A percentile compares a stretch with the other conserved stretches of the same genome.
phyloP scores from a whole-genome alignment of 78 protist genomes.

The Speleostelium caveatum region DNA sequence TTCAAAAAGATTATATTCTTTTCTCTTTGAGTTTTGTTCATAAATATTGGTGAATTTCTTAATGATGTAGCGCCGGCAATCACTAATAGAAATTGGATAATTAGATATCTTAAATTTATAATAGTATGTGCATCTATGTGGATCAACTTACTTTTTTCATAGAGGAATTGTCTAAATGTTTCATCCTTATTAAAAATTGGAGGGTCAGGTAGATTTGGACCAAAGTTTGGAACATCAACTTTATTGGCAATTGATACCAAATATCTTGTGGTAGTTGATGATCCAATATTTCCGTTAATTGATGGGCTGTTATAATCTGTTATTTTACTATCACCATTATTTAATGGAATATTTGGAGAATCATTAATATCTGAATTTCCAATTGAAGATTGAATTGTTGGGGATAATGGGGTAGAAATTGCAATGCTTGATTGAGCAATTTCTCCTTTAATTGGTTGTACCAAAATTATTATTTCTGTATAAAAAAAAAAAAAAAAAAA shows the following conservation, averaged over 20 bases:
- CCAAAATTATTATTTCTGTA: constrained; percentile 59
- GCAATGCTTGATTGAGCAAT: constrained; percentile 9
- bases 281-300: not conserved
- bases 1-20: constrained; percentile 40
- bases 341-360: not conserved
- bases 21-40: constrained; percentile 41
- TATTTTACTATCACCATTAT: too few relatives aligned
- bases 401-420: constrained; percentile 17
- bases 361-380: not conserved
- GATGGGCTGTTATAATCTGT: not conserved
- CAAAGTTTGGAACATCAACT: constrained; percentile 69
- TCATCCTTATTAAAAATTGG: constrained; percentile 72
- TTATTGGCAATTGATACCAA: constrained; percentile 61
- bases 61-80: constrained; percentile 55
- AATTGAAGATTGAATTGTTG: not conserved
- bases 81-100: constrained; percentile 1
- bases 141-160: constrained; percentile 39
- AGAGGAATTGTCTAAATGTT: constrained; percentile 54
- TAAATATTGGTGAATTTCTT: constrained; percentile 55
- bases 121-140: constrained; percentile 9
- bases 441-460: constrained; percentile 41
- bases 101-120: too few relatives aligned
- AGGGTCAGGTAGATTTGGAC: constrained; percentile 66
- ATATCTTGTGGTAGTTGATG: constrained; percentile 22
- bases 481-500: not conserved